These are phyloP conservation scores for Xylaria palmicola DNA, from an alignment of 495 filamentous ascomycete species.

Conservation along the genomic window DNA sequence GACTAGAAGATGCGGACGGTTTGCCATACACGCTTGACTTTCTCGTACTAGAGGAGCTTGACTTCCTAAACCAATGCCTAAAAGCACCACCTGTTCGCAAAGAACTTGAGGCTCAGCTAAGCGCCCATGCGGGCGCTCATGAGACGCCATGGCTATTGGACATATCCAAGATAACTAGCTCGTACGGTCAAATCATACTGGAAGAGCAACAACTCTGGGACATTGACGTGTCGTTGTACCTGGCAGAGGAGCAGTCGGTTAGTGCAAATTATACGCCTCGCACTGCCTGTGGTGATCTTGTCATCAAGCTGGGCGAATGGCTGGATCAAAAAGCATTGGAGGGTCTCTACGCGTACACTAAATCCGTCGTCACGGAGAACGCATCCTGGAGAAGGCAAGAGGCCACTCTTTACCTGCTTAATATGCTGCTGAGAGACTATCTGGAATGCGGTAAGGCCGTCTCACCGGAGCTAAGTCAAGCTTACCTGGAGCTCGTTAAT, in stretches of 20 bases:
- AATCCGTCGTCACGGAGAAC: constrained; percentile 59
- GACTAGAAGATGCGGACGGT: constrained; percentile 84
- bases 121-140: constrained; percentile 52
- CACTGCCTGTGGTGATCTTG: constrained; percentile 84
- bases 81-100: constrained; percentile 80
- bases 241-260: constrained; percentile 91
- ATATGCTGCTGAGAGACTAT: constrained; percentile 76
- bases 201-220: constrained; percentile 97
- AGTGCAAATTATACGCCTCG: constrained; percentile 96
- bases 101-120: constrained; percentile 73
- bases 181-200: constrained; percentile 85
- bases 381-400: constrained; percentile 68
- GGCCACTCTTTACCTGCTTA: constrained; percentile 78
- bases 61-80: constrained; percentile 85
- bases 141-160: constrained; percentile 74
- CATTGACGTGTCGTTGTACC: constrained; percentile 89
- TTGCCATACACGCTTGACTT: constrained; percentile 96
- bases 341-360: constrained; percentile 70
- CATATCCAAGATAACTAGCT: constrained; percentile 75
- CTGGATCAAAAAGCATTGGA: constrained; percentile 67
- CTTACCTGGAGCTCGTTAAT: constrained; percentile 74
- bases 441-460: constrained; percentile 69
- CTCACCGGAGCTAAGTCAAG: constrained; percentile 61
- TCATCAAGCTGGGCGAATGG: constrained; percentile 94
- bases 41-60: constrained; percentile 86